A percentile compares a stretch with the other conserved stretches of the same genome.
phyloP scores from a whole-genome alignment of 192 early-diverging fungal genomes.

The Martensiomyces pterosporus region DNA sequence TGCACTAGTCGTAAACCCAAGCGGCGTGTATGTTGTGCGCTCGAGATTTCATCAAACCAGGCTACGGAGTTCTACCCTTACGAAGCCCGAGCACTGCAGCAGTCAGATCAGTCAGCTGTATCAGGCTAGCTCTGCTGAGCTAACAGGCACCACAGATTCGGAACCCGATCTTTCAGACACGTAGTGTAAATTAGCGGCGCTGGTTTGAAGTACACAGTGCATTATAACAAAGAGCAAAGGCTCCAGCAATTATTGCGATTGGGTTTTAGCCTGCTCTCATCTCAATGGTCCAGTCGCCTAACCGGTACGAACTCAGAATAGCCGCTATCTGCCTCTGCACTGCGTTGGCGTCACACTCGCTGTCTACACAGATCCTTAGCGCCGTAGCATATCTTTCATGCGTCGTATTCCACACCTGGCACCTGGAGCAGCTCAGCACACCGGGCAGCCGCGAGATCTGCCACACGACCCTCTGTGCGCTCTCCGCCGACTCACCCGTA shows the following conservation, averaged over 20 bases:
- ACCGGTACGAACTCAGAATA: slow-evolving; percentile 10
- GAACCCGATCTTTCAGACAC: no score
- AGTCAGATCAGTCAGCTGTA: no score
- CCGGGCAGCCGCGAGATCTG: slow-evolving; percentile 23
- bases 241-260: no score
- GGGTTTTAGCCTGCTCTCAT: slow-evolving; percentile 4
- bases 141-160: no score
- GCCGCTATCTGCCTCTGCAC: slow-evolving; percentile 13
- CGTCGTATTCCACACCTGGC: slow-evolving; percentile 25
- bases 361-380: slow-evolving; percentile 17
- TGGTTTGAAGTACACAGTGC: background rate
- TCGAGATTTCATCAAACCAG: no score
- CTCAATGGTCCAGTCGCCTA: slow-evolving; percentile 21
- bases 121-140: no score
- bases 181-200: no score
- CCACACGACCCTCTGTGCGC: slow-evolving; percentile 3
- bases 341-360: background rate
- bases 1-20: slow-evolving; percentile 35
- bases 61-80: no score
- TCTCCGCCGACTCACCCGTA: slow-evolving; percentile 2
- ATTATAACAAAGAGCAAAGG: background rate
- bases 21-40: no score
- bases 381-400: slow-evolving; percentile 7
- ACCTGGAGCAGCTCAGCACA: slow-evolving; percentile 15
- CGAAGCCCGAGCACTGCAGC: no score